Base-by-base conservation (phyloP, 176 grass and related monocot genomes). In the Panicum miliaceum region DNA sequence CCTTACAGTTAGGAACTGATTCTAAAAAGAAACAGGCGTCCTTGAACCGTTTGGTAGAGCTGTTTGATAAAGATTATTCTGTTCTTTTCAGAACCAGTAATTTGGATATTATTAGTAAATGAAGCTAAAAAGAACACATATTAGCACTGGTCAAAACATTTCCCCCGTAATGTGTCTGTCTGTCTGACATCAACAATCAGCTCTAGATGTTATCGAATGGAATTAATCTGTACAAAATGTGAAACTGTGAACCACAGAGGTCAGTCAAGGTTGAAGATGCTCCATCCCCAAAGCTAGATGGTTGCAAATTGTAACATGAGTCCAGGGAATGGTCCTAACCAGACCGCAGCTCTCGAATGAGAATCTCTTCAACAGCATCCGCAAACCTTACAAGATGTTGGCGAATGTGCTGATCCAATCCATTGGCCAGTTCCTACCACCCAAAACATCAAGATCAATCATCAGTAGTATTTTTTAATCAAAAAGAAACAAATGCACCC, bases 301-400 rank as follows among this genome's bases (percentile, higher is more conserved):
- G 46, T 16, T 50, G 23, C 14, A 75, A 76, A n/a, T 25, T 58
- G 22, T 11, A 10, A 25, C 0, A 5, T 9, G 3, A 73, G 12
- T 62, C 71, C 38, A 6, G 23, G 25, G 62, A 7, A 4, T 22
- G 19, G 47, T 66, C 47, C 74, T 83, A 83, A 47, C 61, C 12
- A 69, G 84, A 85, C 77, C 65, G 84, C 92, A 91, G 81, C 85
- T 91, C 88, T 54, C 43, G 86, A 80, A 94, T 50, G 38, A 97
- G 86, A 48, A 95, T 95, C 62, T 87, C 93, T 79, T 98, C 96
- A 8, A 98, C 87, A 12, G 89, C 81, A 74, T 98, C 91, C 23
- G 82, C 78, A 90, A 95, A 92, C 60, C 26, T 82, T 59, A 88
- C 85, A 80, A 98, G 93, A 80, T 95, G 77, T 54, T 46, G 82